Evolutionary conservation across 176 grass and related monocot genomes (phyloP).

Genomic region (Cenchrus fungigraminus): DNA sequence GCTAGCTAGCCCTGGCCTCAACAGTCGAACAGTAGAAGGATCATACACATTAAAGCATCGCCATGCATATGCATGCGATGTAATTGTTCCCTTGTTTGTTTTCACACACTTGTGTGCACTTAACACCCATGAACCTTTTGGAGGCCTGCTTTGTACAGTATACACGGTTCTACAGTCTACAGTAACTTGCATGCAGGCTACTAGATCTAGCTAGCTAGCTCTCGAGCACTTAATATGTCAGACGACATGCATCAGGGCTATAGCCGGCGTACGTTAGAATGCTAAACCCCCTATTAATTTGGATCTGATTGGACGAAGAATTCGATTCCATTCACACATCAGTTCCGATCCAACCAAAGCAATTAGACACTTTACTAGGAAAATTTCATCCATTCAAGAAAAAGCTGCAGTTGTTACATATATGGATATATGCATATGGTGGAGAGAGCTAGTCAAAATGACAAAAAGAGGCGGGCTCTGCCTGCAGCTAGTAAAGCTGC

Average conservation of each 20-base stretch:
- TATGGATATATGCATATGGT: background rate
- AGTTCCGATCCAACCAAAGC: background rate
- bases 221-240: background rate
- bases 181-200: background rate
- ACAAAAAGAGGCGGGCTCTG: conserved; percentile 52
- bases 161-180: background rate
- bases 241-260: background rate
- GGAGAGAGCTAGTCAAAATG: conserved; percentile 28
- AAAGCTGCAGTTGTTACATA: background rate
- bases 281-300: background rate
- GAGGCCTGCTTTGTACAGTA: conserved; percentile 1
- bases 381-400: no score
- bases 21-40: conserved; percentile 1
- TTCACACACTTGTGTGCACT: background rate
- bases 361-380: no score
- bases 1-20: background rate
- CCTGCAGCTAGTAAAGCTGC: conserved; percentile 55
- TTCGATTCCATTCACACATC: background rate
- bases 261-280: background rate
- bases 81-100: conserved; percentile 36
- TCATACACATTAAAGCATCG: conserved; percentile 33
- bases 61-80: conserved; percentile 1
- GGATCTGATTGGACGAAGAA: background rate
- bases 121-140: conserved; percentile 18
- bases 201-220: background rate